A percentile compares a stretch with the other conserved stretches of the same genome.
Evolutionary conservation across 2,329 filamentous ascomycete genomes (phyloP).

Genomic region (Stagonosporopsis cucurbitacearum): DNA sequence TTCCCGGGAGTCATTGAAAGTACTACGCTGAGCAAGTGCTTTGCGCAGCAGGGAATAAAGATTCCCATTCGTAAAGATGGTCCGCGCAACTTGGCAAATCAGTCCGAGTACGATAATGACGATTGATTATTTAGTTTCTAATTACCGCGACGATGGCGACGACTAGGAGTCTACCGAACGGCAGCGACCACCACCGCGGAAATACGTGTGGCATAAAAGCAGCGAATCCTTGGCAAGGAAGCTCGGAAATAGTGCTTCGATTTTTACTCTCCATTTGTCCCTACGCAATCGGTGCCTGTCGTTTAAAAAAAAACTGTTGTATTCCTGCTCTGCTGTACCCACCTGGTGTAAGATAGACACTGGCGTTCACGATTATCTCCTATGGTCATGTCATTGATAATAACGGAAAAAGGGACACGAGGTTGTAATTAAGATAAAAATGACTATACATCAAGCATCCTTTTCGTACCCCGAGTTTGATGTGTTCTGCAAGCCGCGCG

Average conservation of each 20-base stretch:
- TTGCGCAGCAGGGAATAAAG: constrained; percentile 93
- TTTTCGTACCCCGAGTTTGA: background rate
- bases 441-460: background rate
- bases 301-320: background rate
- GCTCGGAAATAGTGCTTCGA: background rate
- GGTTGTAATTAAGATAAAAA: constrained; percentile 3
- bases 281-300: background rate
- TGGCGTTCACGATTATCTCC: background rate
- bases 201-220: background rate
- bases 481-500: too few relatives aligned
- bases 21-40: constrained; percentile 87
- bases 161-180: background rate
- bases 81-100: constrained; percentile 54
- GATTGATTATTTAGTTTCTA: constrained; percentile 26
- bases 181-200: background rate
- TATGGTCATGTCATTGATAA: background rate
- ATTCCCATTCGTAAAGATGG: constrained; percentile 94
- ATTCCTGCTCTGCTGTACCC: background rate
- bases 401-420: background rate
- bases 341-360: background rate
- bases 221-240: background rate
- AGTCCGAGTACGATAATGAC: constrained; percentile 54
- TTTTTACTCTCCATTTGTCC: background rate
- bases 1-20: constrained; percentile 97
- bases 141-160: background rate